Evolutionary conservation across 2,329 filamentous ascomycete genomes (phyloP).

Genomic region (Chaetomiaceae sp.): DNA sequence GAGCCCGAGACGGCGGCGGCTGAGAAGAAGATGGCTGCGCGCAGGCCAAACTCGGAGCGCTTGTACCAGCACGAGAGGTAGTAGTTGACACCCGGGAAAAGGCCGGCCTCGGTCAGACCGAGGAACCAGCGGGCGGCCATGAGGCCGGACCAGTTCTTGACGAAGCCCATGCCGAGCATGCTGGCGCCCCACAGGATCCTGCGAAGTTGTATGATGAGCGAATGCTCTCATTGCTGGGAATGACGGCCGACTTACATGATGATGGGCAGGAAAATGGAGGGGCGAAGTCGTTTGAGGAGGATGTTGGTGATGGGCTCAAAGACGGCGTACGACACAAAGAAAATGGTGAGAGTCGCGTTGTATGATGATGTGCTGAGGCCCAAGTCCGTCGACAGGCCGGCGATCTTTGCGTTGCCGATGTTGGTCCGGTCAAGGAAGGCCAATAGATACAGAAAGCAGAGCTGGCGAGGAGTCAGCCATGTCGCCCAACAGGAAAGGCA

Average conservation of each 20-base stretch:
- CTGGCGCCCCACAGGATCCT: conserved; percentile 61
- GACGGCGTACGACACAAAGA: conserved; percentile 79
- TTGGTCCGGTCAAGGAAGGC: conserved; percentile 75
- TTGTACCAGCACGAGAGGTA: conserved; percentile 79
- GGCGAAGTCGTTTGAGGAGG: conserved; percentile 69
- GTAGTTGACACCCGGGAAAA: conserved; percentile 66
- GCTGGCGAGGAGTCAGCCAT: conserved; percentile 35
- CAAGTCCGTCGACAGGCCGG: conserved; percentile 51
- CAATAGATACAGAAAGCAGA: conserved; percentile 68
- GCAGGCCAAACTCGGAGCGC: conserved; percentile 67
- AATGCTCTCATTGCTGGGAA: background rate
- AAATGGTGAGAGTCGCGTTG: conserved; percentile 72
- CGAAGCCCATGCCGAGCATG: conserved; percentile 67
- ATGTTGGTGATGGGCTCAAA: conserved; percentile 78
- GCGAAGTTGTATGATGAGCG: background rate
- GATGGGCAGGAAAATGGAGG: conserved; percentile 72
- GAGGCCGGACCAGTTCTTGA: conserved; percentile 58
- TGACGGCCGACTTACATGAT: conserved; percentile 61
- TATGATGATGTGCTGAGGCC: conserved; percentile 61
- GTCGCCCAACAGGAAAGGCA: background rate
- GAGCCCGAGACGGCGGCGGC: conserved; percentile 72
- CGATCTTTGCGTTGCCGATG: conserved; percentile 66
- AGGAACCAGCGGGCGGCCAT: conserved; percentile 68
- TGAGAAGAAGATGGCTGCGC: conserved; percentile 73
- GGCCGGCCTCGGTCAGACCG: conserved; percentile 68